These are phyloP conservation scores for Cylindrotheca closterium DNA, from an alignment of 108 stramenopile species.

Conservation along the genomic window DNA sequence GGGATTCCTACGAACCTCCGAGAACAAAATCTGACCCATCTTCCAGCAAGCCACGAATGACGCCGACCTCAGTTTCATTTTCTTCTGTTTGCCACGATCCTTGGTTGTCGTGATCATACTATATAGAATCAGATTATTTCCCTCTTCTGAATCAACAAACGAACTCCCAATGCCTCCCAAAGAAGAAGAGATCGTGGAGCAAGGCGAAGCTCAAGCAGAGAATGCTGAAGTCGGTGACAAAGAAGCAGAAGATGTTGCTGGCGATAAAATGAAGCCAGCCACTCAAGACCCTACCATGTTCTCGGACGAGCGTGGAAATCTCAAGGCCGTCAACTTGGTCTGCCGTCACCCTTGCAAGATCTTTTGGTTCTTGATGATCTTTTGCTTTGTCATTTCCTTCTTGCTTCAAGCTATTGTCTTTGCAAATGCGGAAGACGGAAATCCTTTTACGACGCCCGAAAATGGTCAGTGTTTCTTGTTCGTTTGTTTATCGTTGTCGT, in stretches of 20 bases:
- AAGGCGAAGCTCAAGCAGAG: no score
- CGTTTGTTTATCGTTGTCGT: no score
- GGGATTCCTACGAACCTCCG: no score
- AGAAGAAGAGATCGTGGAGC: no score
- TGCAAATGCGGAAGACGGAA: slow-evolving; percentile 26
- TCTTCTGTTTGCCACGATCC: no score
- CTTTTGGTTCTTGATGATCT: slow-evolving; percentile 25
- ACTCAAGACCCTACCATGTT: slow-evolving; percentile 14
- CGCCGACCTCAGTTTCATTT: no score
- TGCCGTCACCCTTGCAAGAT: slow-evolving; percentile 33
- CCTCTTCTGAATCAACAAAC: background rate
- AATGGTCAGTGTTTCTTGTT: no score
- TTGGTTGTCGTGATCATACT: background rate
- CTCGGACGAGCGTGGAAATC: slow-evolving; percentile 46
- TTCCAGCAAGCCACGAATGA: no score
- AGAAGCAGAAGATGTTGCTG: no score
- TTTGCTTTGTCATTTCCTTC: slow-evolving; percentile 37
- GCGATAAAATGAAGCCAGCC: background rate
- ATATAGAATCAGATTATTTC: background rate
- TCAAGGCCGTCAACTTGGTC: slow-evolving; percentile 50
- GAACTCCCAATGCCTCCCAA: no score
- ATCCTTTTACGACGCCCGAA: slow-evolving; percentile 40
- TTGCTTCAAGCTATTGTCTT: slow-evolving; percentile 28
- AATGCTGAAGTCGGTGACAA: no score
- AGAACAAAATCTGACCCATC: no score